Base-by-base conservation (phyloP, 2,329 filamentous ascomycete species). In the Ophiostoma ips region DNA sequence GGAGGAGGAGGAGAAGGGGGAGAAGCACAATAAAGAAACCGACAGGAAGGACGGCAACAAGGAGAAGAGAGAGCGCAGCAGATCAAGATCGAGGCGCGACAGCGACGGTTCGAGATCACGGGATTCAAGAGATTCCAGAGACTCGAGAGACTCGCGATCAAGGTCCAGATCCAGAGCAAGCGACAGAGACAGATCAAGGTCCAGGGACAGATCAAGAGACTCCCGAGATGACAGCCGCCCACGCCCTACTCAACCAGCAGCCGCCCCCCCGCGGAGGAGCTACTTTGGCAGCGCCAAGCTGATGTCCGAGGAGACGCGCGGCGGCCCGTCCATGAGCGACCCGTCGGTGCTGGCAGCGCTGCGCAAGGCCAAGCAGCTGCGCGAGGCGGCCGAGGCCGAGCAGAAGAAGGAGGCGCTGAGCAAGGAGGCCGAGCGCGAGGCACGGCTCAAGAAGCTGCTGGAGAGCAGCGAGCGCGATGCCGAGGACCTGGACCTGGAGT, bases 401-500 rank as follows among this genome's bases (percentile, higher is more conserved):
- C 62, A 58, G 58, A 64, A 56, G 59, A 66, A 41, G 51, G 67
- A 57, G 61, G 62, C 58, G 57, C 63, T 56, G 58, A 65, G 43
- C 61, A 64, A 67, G 53, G 69, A 68, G 48, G 69, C 70, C 5
- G 69, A 66, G 58, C 77, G 80, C 54, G 76, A 83, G 55, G 80
- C 81, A 46, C 81, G 83, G 8, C 77, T 82, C 48, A 83, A 79
- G 63, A 83, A 77, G 56, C 84, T 95, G 70, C 71, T 95, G 6
- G 71, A 81, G 58, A 75, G 75, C 53, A 78, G 81, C 50, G 83
- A 85, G 57, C 77, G 89, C 45, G 90, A 96, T 62, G 79, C 88
- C 45, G 81, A 90, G 51, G 90, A 98, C 66, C 76, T 98, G 67
- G 92, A 98, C 61, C 78, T 96, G 72, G 90, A 89, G 53, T 96